Percentiles rank a stretch among this genome's conserved stretches.
phyloP scores from a whole-genome alignment of 1,284 basidiomycete species.

The Heterobasidion parviporum region DNA sequence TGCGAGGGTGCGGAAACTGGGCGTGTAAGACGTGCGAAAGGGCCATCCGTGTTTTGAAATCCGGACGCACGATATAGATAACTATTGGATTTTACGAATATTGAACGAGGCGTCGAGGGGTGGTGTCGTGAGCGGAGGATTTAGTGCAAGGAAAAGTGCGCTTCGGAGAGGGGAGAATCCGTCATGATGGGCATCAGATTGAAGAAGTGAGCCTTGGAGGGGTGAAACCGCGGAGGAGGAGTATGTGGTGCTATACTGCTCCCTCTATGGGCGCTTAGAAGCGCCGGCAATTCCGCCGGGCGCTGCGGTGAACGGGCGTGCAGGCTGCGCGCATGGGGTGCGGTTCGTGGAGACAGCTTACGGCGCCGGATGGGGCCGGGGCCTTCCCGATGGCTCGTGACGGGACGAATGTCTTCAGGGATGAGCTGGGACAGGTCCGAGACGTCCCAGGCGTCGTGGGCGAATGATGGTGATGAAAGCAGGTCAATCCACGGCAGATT shows the following conservation, averaged over 20 bases:
- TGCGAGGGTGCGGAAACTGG: background rate
- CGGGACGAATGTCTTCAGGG: slow-evolving; percentile 11
- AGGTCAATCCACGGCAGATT: slow-evolving; percentile 53
- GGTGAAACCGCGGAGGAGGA: slow-evolving; percentile 17
- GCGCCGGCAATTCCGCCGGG: slow-evolving; percentile 9
- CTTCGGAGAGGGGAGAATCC: slow-evolving; percentile 1
- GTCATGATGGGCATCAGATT: slow-evolving; percentile 49
- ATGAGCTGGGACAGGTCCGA: slow-evolving; percentile 51
- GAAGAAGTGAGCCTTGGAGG: slow-evolving; percentile 42
- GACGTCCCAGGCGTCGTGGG: slow-evolving; percentile 34
- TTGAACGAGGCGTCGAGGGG: background rate
- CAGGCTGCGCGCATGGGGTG: slow-evolving; percentile 27
- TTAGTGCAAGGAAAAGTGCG: background rate
- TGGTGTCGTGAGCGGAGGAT: background rate
- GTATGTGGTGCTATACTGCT: background rate
- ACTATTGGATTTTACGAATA: no score
- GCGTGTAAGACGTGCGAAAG: background rate
- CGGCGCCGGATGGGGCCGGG: slow-evolving; percentile 49
- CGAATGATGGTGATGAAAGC: slow-evolving; percentile 34
- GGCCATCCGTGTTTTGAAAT: background rate
- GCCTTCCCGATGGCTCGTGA: slow-evolving; percentile 11
- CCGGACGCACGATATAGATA: background rate
- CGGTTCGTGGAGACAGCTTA: slow-evolving; percentile 41
- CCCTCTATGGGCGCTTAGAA: background rate
- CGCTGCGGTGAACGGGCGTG: slow-evolving; percentile 12